Percentiles rank a stretch among this genome's conserved stretches.
phyloP scores from a whole-genome alignment of 148 eudicot species.

The Rhododendron griersonianum region DNA sequence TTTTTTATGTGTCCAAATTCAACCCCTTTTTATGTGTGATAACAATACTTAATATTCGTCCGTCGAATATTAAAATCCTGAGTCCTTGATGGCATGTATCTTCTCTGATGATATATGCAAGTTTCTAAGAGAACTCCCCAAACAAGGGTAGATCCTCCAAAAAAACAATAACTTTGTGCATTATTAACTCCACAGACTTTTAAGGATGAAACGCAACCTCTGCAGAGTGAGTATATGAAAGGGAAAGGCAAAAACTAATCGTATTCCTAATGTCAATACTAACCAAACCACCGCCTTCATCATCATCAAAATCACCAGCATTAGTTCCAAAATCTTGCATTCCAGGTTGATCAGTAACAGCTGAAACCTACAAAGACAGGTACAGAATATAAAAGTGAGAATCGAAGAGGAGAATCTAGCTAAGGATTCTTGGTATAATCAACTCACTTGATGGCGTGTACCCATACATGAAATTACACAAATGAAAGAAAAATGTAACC shows the following conservation, averaged over 20 bases:
- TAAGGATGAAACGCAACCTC: not conserved
- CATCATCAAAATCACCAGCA: conserved; percentile 85
- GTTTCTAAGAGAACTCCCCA: not conserved
- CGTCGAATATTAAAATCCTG: no score
- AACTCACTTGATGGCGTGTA: not conserved
- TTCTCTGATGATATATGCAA: not conserved
- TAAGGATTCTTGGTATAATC: not conserved
- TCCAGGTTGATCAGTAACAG: conserved; percentile 74
- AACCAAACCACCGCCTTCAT: conserved; percentile 91
- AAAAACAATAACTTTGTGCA: not conserved
- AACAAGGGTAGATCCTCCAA: not conserved
- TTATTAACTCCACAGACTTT: not conserved
- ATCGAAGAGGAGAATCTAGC: not conserved
- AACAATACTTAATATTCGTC: no score
- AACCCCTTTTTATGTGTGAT: no score
- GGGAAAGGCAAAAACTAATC: not conserved
- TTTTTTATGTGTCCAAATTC: no score
- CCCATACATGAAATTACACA: not conserved
- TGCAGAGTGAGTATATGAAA: not conserved
- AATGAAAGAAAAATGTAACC: conserved; percentile 2
- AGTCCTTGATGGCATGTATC: no score
- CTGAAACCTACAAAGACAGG: conserved; percentile 61
- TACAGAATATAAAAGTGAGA: conserved; percentile 2
- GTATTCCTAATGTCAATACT: conserved; percentile 21
- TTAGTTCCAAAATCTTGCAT: conserved; percentile 65